Base-by-base conservation (phyloP, 192 early-diverging fungal species). In the Gigaspora rosea region DNA sequence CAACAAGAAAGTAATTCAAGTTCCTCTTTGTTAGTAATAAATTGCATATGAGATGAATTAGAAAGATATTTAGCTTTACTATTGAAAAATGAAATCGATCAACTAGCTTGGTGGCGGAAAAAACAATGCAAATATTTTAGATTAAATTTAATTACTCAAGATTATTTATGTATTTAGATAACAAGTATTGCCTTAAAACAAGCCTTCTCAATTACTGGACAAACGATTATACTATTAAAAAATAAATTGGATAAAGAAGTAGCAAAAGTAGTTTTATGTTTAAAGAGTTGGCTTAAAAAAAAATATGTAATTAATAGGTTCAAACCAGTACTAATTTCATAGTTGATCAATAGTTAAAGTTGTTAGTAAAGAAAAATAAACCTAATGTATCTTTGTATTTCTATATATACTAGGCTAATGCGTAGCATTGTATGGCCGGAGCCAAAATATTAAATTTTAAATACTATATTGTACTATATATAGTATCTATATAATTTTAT, bases 81-180 rank as follows among this genome's bases (percentile, higher is more conserved):
- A 35, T 64, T 64, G 13, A 12, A 64, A 32, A 64, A 64, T 64
- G 11, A 64, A 13, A 32, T 64, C 8, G 35, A 64, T 64, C 22
- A 27, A 27, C 27, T 64, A 63, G 11, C 27, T 27, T 64, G 22
- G 27, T 64, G 22, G 22, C 20, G 13, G 27, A 7, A 12, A 36
- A 5, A 64, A 64, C 62, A 64, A 64, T 64, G 27, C 6, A 12
- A 32, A 35, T 64, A 27, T 64, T 32, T 13, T 5, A 64, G 36
- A 41, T 41, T 41, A 41, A 41, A 41, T 41, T 41, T 41, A 41
- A 41, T 41, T 41, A 41, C 36, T 27, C 27, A 13, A 64, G 62
- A 64, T 64, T 64, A 64, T 64, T 64, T 64, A 22, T 64, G 20
- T 64, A 32, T 64, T 32, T 32, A 64, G 27, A 20, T 20, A 27